These are phyloP conservation scores for Lipomyces spencermartinsiae DNA, from an alignment of 805 yeast species.

Conservation along the genomic window DNA sequence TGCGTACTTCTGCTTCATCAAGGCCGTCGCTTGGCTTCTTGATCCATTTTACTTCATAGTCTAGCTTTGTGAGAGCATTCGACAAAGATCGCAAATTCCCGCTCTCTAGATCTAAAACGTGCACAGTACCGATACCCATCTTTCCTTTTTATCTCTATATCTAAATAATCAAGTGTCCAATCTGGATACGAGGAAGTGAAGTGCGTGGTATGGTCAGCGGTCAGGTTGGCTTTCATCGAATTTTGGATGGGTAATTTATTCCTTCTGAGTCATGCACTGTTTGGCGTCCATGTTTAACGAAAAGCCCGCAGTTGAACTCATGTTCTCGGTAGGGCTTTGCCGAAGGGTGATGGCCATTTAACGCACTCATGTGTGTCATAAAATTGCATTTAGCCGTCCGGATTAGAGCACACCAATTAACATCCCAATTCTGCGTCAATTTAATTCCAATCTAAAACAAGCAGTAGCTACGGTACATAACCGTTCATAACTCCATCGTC, in stretches of 20 bases:
- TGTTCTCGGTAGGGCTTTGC: background rate
- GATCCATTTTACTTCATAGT: constrained; percentile 70
- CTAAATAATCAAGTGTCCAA: background rate
- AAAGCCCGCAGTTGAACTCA: background rate
- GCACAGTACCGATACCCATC: constrained; percentile 47
- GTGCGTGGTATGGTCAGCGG: background rate
- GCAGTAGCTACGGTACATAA: background rate
- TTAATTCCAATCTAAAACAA: background rate
- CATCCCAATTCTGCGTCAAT: background rate
- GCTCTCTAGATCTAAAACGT: constrained; percentile 89
- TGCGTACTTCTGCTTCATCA: constrained; percentile 52
- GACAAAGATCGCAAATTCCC: constrained; percentile 90
- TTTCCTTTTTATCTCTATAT: background rate
- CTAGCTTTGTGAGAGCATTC: constrained; percentile 82
- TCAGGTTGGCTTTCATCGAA: background rate
- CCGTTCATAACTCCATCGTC: background rate
- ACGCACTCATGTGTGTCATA: background rate
- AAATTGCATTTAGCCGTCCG: background rate
- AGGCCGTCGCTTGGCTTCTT: constrained; percentile 59
- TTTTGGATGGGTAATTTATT: background rate
- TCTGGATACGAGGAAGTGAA: background rate
- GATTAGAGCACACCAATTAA: background rate
- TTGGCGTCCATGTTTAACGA: background rate
- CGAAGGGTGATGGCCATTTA: background rate
- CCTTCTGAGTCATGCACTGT: background rate